phyloP scores from a whole-genome alignment of 1,284 basidiomycete species.

The Irpex sp. region DNA sequence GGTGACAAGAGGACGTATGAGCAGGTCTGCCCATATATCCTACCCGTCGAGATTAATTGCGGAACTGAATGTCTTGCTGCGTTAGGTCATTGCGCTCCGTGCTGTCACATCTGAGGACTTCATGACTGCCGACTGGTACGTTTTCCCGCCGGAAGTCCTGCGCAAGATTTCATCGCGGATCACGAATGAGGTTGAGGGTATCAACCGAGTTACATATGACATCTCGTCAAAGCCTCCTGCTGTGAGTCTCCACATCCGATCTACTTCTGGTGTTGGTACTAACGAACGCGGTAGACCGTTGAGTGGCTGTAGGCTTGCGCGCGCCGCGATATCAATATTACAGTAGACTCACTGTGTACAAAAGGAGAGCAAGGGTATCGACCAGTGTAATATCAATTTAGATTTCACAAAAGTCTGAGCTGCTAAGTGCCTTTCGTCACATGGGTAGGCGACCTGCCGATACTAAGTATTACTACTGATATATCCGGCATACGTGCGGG shows the following conservation, averaged over 20 bases:
- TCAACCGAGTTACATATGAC: slow-evolving; percentile 95
- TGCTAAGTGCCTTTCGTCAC: no score
- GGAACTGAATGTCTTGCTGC: not conserved
- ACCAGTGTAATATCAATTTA: no score
- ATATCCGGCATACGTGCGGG: no score
- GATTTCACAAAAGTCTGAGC: no score
- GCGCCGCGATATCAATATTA: no score
- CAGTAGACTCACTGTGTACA: no score
- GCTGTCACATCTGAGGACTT: slow-evolving; percentile 95
- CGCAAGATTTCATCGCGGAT: slow-evolving; percentile 94
- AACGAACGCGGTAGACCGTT: no score
- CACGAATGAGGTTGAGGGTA: slow-evolving; percentile 94
- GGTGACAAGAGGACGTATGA: slow-evolving; percentile 98
- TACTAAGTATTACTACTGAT: no score
- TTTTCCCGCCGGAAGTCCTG: slow-evolving; percentile 92
- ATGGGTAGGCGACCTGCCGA: no score
- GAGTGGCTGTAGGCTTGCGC: no score
- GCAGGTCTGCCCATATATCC: slow-evolving; percentile 52
- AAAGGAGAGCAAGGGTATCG: no score
- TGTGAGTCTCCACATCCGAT: slow-evolving; percentile 36
- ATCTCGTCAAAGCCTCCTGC: slow-evolving; percentile 98
- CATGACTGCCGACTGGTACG: slow-evolving; percentile 97
- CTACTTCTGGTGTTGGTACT: no score
- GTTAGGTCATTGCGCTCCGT: slow-evolving; percentile 80
- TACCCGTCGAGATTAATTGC: not conserved